Percentiles rank a stretch among this genome's conserved stretches.
These are phyloP conservation scores for Metschnikowia arizonensis DNA, from an alignment of 805 yeast species.

Conservation along the genomic window DNA sequence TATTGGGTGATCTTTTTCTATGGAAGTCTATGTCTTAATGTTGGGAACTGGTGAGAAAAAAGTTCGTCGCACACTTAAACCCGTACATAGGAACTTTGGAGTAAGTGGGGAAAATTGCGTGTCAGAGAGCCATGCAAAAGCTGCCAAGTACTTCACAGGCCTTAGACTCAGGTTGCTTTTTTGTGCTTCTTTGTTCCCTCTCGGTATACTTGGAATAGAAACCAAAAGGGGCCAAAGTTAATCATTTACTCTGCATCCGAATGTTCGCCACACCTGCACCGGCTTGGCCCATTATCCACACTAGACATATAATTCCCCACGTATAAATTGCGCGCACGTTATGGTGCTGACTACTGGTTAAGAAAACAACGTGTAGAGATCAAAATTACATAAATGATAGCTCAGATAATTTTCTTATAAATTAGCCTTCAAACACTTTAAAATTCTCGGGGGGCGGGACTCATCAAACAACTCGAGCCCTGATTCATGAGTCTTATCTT, in stretches of 20 bases:
- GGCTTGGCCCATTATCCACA: not conserved
- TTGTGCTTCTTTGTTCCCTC: not conserved
- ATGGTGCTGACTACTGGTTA: not conserved
- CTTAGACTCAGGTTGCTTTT: not conserved
- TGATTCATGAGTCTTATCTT: slow-evolving; percentile 2
- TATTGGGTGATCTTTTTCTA: not conserved
- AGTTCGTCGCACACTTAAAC: slow-evolving; percentile 2
- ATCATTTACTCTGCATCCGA: not conserved
- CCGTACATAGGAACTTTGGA: not conserved
- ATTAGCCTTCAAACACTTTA: not conserved
- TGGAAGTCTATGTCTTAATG: not conserved
- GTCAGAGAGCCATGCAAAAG: not conserved
- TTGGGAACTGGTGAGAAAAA: slow-evolving; percentile 3
- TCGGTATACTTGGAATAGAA: not conserved
- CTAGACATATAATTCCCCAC: not conserved
- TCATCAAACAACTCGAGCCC: not conserved
- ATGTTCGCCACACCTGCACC: not conserved
- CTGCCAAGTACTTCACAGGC: not conserved
- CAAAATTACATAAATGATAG: not conserved
- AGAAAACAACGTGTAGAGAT: not conserved
- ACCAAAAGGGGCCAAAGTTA: not conserved
- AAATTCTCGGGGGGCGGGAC: not conserved
- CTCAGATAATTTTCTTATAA: no score
- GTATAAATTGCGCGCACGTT: not conserved
- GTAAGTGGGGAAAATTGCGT: not conserved